A percentile compares a stretch with the other conserved stretches of the same genome.
phyloP scores from a whole-genome alignment of 2,329 filamentous ascomycete genomes.

The Coniochaeta ligniaria region DNA sequence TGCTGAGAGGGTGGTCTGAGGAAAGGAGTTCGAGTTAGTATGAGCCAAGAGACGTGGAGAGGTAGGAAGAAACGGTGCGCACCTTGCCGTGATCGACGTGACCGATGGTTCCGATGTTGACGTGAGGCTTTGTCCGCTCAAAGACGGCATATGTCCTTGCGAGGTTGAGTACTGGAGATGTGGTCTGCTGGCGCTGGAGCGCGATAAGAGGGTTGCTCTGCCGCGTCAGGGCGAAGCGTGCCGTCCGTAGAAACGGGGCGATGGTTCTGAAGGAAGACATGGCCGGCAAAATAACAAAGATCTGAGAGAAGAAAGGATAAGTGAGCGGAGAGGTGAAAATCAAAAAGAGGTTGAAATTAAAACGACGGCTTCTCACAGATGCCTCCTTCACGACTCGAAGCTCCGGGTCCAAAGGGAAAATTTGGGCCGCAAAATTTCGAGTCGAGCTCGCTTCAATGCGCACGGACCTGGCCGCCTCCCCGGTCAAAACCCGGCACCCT shows the following conservation, averaged over 20 bases:
- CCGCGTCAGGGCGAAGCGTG: slow-evolving; percentile 61
- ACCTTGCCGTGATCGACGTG: slow-evolving; percentile 99
- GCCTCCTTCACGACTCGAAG: slow-evolving; percentile 1
- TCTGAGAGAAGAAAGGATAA: slow-evolving; percentile 6
- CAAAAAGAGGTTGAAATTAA: no score
- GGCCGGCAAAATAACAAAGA: slow-evolving; percentile 8
- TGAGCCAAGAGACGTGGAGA: neutral
- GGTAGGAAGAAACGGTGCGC: slow-evolving; percentile 13
- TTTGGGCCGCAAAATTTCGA: slow-evolving; percentile 1
- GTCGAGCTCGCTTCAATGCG: neutral
- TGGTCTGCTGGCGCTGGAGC: slow-evolving; percentile 65
- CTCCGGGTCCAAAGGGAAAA: neutral
- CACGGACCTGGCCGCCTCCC: neutral
- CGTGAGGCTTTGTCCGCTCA: slow-evolving; percentile 90
- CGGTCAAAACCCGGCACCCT: neutral
- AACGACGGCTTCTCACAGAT: neutral
- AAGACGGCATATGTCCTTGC: slow-evolving; percentile 63
- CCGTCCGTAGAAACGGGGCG: slow-evolving; percentile 74
- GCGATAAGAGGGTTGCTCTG: slow-evolving; percentile 65
- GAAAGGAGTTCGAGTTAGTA: slow-evolving; percentile 9
- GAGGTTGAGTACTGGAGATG: slow-evolving; percentile 57
- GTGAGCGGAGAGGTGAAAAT: slow-evolving; percentile 11
- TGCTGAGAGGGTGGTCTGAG: slow-evolving; percentile 90
- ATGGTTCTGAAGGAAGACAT: slow-evolving; percentile 80
- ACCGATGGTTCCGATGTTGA: slow-evolving; percentile 78